phyloP scores from a whole-genome alignment of 1,284 basidiomycete genomes.

The Moesziomyces globuligerus region DNA sequence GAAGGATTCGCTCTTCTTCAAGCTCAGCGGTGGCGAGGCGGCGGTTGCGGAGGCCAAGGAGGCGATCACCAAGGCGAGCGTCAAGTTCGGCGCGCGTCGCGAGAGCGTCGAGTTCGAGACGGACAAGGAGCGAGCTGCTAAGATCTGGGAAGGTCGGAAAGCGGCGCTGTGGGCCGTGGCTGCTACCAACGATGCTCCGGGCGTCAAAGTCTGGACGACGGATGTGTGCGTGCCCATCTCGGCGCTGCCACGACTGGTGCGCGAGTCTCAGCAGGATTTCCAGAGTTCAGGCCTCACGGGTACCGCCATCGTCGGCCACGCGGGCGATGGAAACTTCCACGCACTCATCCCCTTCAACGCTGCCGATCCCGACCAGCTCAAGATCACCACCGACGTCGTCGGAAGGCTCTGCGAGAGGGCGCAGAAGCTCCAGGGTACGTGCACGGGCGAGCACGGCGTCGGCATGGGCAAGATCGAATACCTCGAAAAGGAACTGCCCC shows the following conservation, averaged over 20 bases:
- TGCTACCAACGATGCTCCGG: constrained; percentile 74
- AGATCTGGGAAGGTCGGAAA: constrained; percentile 87
- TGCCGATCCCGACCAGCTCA: constrained; percentile 33
- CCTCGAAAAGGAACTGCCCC: constrained; percentile 54
- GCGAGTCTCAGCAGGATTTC: constrained; percentile 46
- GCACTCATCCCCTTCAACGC: constrained; percentile 53
- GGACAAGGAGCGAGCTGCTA: constrained; percentile 76
- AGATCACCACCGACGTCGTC: constrained; percentile 68
- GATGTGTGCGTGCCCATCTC: constrained; percentile 81
- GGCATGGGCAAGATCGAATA: constrained; percentile 57
- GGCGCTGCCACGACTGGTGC: constrained; percentile 77
- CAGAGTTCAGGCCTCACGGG: constrained; percentile 23
- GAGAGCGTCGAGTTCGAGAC: constrained; percentile 72
- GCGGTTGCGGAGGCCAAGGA: constrained; percentile 64
- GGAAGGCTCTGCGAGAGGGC: constrained; percentile 70
- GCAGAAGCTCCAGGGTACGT: constrained; percentile 70
- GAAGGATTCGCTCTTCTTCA: constrained; percentile 53
- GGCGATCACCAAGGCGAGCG: constrained; percentile 28
- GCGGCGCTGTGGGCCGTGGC: constrained; percentile 78
- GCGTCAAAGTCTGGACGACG: constrained; percentile 78
- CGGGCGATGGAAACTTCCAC: constrained; percentile 79
- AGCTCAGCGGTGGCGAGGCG: constrained; percentile 43
- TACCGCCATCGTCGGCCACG: constrained; percentile 79
- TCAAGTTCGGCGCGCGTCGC: constrained; percentile 34
- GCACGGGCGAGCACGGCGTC: constrained; percentile 68